Conservation (phyloP, 2,329 filamentous ascomycete species). For the Plenodomus biglobosus region DNA sequence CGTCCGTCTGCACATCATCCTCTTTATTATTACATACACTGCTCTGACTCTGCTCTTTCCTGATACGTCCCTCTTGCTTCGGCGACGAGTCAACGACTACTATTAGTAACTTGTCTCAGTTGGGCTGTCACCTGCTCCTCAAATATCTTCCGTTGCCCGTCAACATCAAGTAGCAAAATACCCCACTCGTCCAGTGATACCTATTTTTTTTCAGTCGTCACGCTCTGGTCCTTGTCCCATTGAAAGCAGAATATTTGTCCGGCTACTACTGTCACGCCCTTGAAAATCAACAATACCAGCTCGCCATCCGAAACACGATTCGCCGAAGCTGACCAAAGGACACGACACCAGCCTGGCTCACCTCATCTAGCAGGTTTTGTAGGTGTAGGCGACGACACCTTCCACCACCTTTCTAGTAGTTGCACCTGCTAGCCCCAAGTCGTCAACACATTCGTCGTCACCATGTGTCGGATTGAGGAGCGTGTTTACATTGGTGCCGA, state of each 20-base stretch:
- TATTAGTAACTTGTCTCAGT: constrained; percentile 31
- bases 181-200: not conserved
- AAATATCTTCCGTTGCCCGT: constrained; percentile 14
- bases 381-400: constrained; percentile 14
- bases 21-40: constrained; percentile 18
- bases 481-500: constrained; percentile 30
- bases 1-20: constrained; percentile 26
- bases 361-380: constrained; percentile 12
- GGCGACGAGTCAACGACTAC: constrained; percentile 16
- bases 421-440: not conserved
- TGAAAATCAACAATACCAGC: constrained; percentile 16
- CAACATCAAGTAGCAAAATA: not conserved
- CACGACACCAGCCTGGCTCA: constrained; percentile 8
- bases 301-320: constrained; percentile 23
- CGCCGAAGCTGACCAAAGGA: constrained; percentile 19
- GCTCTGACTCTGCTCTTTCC: constrained; percentile 29
- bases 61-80: constrained; percentile 16
- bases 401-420: not conserved
- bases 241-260: not conserved
- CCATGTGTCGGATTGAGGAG: constrained; percentile 40
- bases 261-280: constrained; percentile 8
- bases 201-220: not conserved
- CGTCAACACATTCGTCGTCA: constrained; percentile 2
- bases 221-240: not conserved
- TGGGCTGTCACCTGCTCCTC: constrained; percentile 25